Evolutionary conservation across 2,329 filamentous ascomycete species (phyloP), one percentile per base, ranked within the genome.

Genomic region (Colletotrichum tropicicola): DNA sequence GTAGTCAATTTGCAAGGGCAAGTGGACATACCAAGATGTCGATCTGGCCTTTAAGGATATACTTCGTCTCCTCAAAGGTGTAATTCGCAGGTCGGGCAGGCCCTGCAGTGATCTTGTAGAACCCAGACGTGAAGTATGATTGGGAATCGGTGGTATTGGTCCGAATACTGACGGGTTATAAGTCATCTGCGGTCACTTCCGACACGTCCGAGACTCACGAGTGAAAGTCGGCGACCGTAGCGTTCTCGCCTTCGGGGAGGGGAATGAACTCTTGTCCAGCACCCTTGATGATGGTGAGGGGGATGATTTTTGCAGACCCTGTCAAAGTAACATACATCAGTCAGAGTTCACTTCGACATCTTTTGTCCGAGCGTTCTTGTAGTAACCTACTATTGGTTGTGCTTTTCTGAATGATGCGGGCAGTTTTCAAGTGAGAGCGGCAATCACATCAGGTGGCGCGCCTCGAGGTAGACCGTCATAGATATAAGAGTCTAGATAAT

Each of bases 31-130:
- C 48, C 57, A 54, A 57, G 13, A 62, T 58, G 0, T 66, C 63
- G 3, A 66, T 51, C n/a, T 66, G 63, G 21, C 64, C 58, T 1
- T 19, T 47, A 10, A 66, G 76, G 0, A 74, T 51, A 15, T 72
- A 74, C 39, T 75, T 75, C n/a, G 72, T 73, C 47, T 75, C 73
- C 12, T 75, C 73, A 3, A 74, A 72, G 0, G 59, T 56, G 41
- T 65, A 67, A 9, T 43, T 41, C 5, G 59, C 60, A 6, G 65
- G 65, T 5, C 53, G 43, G 10, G 60, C 15, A 30, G 65, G 65
- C 4, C 65, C 65, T 21, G 61, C 49, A 12, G 39, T 37, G n/a
- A 65, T 67, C 55, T 67, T 67, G 43, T 65, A 67, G 55, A 67
- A 65, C 12, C 37, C 37, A 4, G 57, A 59, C 2, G 48, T 53